Base-by-base conservation (phyloP, 371 early-diverging fungal genomes). In the Furculomyces boomerangus region DNA sequence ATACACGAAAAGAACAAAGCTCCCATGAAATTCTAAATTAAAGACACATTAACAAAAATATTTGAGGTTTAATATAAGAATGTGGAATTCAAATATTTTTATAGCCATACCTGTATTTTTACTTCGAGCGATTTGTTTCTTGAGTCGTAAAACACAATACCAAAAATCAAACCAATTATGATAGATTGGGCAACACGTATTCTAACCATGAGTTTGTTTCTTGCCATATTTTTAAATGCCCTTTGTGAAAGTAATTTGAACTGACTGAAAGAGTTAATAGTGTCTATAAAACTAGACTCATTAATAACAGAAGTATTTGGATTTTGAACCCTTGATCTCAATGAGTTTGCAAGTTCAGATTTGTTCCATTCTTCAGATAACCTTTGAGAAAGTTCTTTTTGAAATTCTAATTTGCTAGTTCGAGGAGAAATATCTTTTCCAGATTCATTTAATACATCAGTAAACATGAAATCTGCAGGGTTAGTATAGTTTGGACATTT, bases 381-480 rank as follows among this genome's bases (percentile, higher is more conserved):
- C n/a, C n/a, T n/a, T n/a, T n/a, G n/a, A n/a, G n/a, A 35, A 10
- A 7, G 18, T 35, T 35, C 18, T 10, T 35, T 35, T 35, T 35
- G 7, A 35, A 35, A 35, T 10, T 18, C 18, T 18, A 10, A 18
- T 35, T 10, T 7, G 7, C 35, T 10, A 18, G 18, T 18, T 35
- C 18, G 35, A 18, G 18, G 18, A 7, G 10, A 35, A 18, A 35
- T 7, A 35, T 10, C 18, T 35, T 35, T 35, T 35, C 35, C 7
- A 35, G 35, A 10, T 35, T 28, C 37, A 18, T 37, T 16, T 39
- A 71, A 53, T 26, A 74, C 60, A 2, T 58, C 37, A 59, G 64
- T 70, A 58, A 81, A 69, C 39, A 80, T 71, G 58, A 64, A 74
- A 57, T 86, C 86, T 5, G 83, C 82, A 5, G 85, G 84, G 62